Evolutionary conservation across 345 rosid species (phyloP).

Genomic region (Isatis tinctoria): DNA sequence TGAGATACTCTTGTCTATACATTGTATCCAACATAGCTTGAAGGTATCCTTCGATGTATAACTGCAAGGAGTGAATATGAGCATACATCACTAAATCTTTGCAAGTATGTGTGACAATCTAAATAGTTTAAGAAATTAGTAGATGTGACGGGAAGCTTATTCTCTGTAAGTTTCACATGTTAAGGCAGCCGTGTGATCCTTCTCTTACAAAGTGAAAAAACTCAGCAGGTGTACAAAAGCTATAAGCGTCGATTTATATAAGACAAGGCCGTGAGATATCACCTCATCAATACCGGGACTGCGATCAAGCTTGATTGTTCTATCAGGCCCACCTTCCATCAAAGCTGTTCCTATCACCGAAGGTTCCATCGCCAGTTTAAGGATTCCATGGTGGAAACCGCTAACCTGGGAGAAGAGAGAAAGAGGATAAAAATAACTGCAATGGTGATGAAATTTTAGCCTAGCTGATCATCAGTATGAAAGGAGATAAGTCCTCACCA

Average conservation of each 20-base stretch:
- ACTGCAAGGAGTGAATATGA: constrained; percentile 40
- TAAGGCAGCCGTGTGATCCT: not conserved
- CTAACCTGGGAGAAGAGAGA: constrained; percentile 46
- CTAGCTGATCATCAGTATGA: not conserved
- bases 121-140: not conserved
- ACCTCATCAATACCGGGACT: constrained; percentile 95
- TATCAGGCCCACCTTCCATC: constrained; percentile 89
- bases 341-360: constrained; percentile 76
- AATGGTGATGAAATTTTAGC: not conserved
- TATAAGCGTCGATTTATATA: not conserved
- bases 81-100: constrained; percentile 2
- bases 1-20: constrained; percentile 89
- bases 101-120: constrained; percentile 5
- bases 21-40: constrained; percentile 91
- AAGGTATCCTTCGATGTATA: constrained; percentile 90
- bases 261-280: constrained; percentile 13
- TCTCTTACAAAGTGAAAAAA: not conserved
- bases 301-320: constrained; percentile 80
- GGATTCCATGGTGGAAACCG: constrained; percentile 87
- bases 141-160: not conserved
- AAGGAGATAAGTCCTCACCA: constrained; percentile 45
- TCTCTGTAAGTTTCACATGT: not conserved
- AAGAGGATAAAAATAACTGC: not conserved
- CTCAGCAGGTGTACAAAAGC: not conserved
- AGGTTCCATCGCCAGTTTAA: constrained; percentile 96